Evolutionary conservation across 2,329 filamentous ascomycete species (phyloP).

Genomic region (Fusarium scirpi): DNA sequence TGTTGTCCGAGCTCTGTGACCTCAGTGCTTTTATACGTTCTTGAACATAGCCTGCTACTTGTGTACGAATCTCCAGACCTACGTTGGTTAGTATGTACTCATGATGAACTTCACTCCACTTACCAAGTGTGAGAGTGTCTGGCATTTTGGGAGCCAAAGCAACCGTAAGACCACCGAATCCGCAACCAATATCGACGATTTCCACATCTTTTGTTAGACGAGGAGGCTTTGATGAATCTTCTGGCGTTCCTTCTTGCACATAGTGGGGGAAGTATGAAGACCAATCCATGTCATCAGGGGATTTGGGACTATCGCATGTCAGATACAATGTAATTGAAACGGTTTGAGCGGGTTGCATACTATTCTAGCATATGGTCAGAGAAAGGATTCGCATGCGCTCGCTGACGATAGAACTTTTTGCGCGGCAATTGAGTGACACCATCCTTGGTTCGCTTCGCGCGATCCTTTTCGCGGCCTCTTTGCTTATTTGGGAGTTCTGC

Average conservation of each 20-base stretch:
- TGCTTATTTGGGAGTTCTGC: slow-evolving; percentile 63
- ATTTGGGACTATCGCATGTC: slow-evolving; percentile 71
- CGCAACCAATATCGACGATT: slow-evolving; percentile 96
- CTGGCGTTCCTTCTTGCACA: slow-evolving; percentile 58
- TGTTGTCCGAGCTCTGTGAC: slow-evolving; percentile 66
- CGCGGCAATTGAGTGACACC: slow-evolving; percentile 76
- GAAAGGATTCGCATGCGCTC: slow-evolving; percentile 97
- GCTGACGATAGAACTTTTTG: slow-evolving; percentile 96
- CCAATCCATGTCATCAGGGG: slow-evolving; percentile 92
- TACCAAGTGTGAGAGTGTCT: slow-evolving; percentile 84
- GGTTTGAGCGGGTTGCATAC: slow-evolving; percentile 60
- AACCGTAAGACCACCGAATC: slow-evolving; percentile 91
- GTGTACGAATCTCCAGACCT: slow-evolving; percentile 93
- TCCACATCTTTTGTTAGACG: slow-evolving; percentile 75
- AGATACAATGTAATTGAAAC: slow-evolving; percentile 16
- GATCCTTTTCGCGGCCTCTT: slow-evolving; percentile 75
- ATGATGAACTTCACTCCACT: slow-evolving; percentile 41
- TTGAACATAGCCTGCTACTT: slow-evolving; percentile 91
- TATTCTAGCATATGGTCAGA: slow-evolving; percentile 92
- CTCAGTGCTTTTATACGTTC: slow-evolving; percentile 88
- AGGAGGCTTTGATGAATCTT: slow-evolving; percentile 45
- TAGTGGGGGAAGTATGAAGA: slow-evolving; percentile 83
- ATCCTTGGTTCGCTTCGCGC: slow-evolving; percentile 65
- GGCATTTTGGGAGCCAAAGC: slow-evolving; percentile 86
- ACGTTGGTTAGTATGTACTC: slow-evolving; percentile 5